Evolutionary conservation across 2,329 filamentous ascomycete genomes (phyloP), one percentile per base, ranked within the genome.

Genomic region (Penicillium sp.): DNA sequence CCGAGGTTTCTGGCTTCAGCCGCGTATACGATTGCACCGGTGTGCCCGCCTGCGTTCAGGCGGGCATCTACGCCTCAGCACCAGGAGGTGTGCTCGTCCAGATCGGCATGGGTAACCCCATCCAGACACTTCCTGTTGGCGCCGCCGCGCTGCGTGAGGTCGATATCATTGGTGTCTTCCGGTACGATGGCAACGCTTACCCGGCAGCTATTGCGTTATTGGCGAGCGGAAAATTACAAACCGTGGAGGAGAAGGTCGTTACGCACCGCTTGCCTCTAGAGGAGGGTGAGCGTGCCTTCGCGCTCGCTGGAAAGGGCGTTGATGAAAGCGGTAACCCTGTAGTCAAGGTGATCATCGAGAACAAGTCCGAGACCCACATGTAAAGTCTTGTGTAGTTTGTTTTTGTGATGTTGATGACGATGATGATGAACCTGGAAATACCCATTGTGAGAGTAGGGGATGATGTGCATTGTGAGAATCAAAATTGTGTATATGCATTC

Each of bases 91-190:
- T 79, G 42, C 68, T 82, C 29, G 72, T 81, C 46, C 79, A 81
- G 69, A 79, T 83, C 38, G 80, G 80, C 6, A 83, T 83, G 80
- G 80, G 80, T 0, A 80, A 79, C 13, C 79, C 79, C 2, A 72
- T 79, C 18, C 79, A 81, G 61, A 81, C 78, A 4, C 66, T 82
- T 6, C 80, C 79, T 2, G 74, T 82, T 61, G 79, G 78, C 6
- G 77, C 78, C 1, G 78, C 80, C n/a, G 79, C 80, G 28, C 59
- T 82, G 54, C 75, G 80, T 31, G 80, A 83, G 64, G 78, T 83
- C 6, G 80, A 83, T 62, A 75, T 83, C 41, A 76, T 82, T 45
- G 80, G 80, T n/a, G 79, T 82, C 6, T 81, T 82, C 66, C 71
- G 80, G 42, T 83, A 83, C 53, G 79, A 80, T 62, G 70, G 67